Base-by-base conservation (phyloP, 2,329 filamentous ascomycete genomes). In the Biscogniauxia marginata region DNA sequence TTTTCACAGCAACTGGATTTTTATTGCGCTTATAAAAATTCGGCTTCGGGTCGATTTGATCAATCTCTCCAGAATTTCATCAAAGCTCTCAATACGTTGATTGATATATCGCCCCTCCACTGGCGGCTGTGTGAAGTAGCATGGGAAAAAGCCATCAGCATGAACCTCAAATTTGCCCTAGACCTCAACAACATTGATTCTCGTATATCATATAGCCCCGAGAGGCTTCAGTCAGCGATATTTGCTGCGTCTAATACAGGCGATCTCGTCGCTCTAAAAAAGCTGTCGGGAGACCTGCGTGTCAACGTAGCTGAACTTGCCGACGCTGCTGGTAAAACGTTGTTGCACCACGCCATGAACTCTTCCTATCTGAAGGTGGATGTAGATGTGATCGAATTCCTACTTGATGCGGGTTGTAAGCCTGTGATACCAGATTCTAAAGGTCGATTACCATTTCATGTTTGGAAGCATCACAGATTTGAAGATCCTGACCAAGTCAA, bases 21-120 rank as follows among this genome's bases (percentile, higher is more conserved):
- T n/a, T n/a, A n/a, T n/a, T n/a, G n/a, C n/a, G n/a, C n/a, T n/a
- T n/a, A n/a, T n/a, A n/a, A n/a, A n/a, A n/a, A n/a, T n/a, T n/a
- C n/a, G n/a, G n/a, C n/a, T n/a, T n/a, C n/a, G n/a, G n/a, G n/a
- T n/a, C n/a, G n/a, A n/a, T n/a, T n/a, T n/a, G n/a, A n/a, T n/a
- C n/a, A n/a, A n/a, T 6, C n/a, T 16, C 23, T 53, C 19, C 7
- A 44, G n/a, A 3, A 8, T n/a, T 39, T 56, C 8, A 16, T 58
- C 22, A 34, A 34, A 22, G 21, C 24, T 23, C 22, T 52, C 13
- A 49, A 56, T n/a, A 30, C 44, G 3, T 24, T 59, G 23, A 48
- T 56, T 18, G 23, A 51, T 13, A 22, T 11, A 3, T 57, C 55
- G 8, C 19, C 21, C 46, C 18, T 45, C 8, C 30, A 56, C 39